A percentile compares a stretch with the other conserved stretches of the same genome.
Conservation (phyloP, 768 basidiomycete species). For the Amanita rimosa region DNA sequence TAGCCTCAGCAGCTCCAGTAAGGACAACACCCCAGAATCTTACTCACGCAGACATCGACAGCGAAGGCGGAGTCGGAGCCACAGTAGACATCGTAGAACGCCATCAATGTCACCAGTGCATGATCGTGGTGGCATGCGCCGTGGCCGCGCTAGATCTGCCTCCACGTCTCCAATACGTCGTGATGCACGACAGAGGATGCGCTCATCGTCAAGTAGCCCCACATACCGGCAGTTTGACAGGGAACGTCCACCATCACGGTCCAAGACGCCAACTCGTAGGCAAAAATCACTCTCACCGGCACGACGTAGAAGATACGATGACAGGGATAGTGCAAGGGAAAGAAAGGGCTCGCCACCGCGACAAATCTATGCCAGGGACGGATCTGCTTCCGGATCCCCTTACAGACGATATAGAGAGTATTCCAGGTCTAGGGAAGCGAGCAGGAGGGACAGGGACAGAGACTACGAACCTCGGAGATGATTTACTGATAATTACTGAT, state of each 20-base stretch:
- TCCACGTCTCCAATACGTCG: slow-evolving; percentile 13
- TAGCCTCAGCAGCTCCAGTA: slow-evolving; percentile 15
- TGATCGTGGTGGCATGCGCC: slow-evolving; percentile 12
- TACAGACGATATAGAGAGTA: background rate
- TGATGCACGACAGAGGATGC: slow-evolving; percentile 2
- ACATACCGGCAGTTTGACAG: background rate
- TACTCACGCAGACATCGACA: slow-evolving; percentile 13
- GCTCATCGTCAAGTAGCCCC: slow-evolving; percentile 1
- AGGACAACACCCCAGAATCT: slow-evolving; percentile 17
- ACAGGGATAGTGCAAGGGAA: background rate
- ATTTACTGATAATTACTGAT: background rate
- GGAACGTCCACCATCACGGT: slow-evolving; percentile 8
- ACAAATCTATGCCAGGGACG: background rate
- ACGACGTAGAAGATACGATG: slow-evolving; percentile 10
- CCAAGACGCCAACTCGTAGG: slow-evolving; percentile 7
- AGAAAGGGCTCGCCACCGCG: background rate
- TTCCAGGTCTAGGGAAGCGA: slow-evolving; percentile 1
- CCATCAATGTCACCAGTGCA: slow-evolving; percentile 14
- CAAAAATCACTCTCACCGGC: slow-evolving; percentile 12
- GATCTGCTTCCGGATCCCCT: background rate
- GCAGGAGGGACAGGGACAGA: slow-evolving; percentile 12
- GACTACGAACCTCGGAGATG: slow-evolving; percentile 12
- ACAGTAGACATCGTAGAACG: slow-evolving; percentile 16
- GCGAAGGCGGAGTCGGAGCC: slow-evolving; percentile 10
- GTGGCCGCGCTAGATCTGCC: background rate